phyloP scores from a whole-genome alignment of 352 stramenopile species.

The Phytophthora fragariae region DNA sequence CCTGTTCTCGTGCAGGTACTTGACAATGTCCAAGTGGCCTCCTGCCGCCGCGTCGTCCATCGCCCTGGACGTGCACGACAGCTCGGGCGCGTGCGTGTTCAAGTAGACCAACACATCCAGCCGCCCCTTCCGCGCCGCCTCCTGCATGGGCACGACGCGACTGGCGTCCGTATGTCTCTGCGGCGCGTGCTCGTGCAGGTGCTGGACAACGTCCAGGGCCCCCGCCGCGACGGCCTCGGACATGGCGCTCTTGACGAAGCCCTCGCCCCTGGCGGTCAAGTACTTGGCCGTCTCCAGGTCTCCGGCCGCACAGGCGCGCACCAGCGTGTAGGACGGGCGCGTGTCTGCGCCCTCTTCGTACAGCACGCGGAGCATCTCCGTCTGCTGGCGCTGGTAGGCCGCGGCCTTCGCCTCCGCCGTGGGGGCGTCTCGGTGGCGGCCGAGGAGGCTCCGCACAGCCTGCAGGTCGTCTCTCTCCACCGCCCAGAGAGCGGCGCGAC shows the following conservation, averaged over 20 bases:
- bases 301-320: slow-evolving; percentile 43
- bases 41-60: slow-evolving; percentile 45
- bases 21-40: slow-evolving; percentile 37
- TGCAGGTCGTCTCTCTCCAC: slow-evolving; percentile 46
- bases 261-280: slow-evolving; percentile 46
- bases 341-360: slow-evolving; percentile 58
- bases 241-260: slow-evolving; percentile 68
- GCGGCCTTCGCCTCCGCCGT: slow-evolving; percentile 56
- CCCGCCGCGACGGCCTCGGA: slow-evolving; percentile 52
- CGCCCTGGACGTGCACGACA: slow-evolving; percentile 33
- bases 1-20: slow-evolving; percentile 39
- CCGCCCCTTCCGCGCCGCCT: slow-evolving; percentile 42
- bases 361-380: slow-evolving; percentile 59
- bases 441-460: slow-evolving; percentile 43
- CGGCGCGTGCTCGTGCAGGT: slow-evolving; percentile 51
- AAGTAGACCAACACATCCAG: slow-evolving; percentile 48
- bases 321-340: slow-evolving; percentile 54
- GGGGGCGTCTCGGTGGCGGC: slow-evolving; percentile 37
- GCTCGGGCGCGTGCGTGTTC: slow-evolving; percentile 31
- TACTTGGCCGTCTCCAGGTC: slow-evolving; percentile 66
- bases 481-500: slow-evolving; percentile 45
- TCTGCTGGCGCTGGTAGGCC: slow-evolving; percentile 49
- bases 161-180: slow-evolving; percentile 56
- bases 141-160: slow-evolving; percentile 52
- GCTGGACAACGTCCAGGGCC: slow-evolving; percentile 56